A percentile compares a stretch with the other conserved stretches of the same genome.
Conservation (phyloP, 176 grass and related monocot genomes). For the Oryza officinalis region DNA sequence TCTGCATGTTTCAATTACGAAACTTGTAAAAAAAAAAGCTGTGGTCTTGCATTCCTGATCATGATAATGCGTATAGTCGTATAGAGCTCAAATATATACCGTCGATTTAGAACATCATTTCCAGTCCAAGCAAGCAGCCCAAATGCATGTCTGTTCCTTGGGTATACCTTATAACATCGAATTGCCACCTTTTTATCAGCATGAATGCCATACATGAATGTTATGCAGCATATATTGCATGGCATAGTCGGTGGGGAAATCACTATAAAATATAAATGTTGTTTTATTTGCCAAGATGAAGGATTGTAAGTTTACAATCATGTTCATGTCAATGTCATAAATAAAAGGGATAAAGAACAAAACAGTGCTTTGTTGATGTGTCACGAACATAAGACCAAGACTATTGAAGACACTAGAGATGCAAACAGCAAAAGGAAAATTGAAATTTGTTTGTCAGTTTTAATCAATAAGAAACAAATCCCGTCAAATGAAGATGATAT, state of each 20-base stretch:
- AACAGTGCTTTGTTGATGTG: not conserved
- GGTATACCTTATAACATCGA: conserved; percentile 63
- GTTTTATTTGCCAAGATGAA: not conserved
- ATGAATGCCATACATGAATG: not conserved
- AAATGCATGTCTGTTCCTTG: conserved; percentile 78
- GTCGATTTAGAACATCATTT: conserved; percentile 92
- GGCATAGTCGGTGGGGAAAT: not conserved
- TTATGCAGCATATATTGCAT: not conserved
- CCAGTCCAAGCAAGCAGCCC: conserved; percentile 91
- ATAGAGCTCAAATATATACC: conserved; percentile 45
- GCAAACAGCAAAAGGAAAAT: not conserved
- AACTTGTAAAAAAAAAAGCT: not conserved
- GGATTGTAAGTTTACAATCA: not conserved
- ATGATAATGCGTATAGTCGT: not conserved
- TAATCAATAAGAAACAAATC: conserved; percentile 13
- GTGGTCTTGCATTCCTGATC: not conserved
- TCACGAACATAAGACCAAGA: not conserved
- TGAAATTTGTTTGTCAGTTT: not conserved
- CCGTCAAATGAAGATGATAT: not conserved
- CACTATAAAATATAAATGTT: not conserved
- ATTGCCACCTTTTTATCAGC: not conserved
- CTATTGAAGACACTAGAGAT: not conserved
- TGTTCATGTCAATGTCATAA: not conserved
- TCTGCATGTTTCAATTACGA: conserved; percentile 40
- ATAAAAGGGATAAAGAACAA: not conserved